Base-by-base conservation (phyloP, 768 basidiomycete genomes). In the Leccinum arenicola region DNA sequence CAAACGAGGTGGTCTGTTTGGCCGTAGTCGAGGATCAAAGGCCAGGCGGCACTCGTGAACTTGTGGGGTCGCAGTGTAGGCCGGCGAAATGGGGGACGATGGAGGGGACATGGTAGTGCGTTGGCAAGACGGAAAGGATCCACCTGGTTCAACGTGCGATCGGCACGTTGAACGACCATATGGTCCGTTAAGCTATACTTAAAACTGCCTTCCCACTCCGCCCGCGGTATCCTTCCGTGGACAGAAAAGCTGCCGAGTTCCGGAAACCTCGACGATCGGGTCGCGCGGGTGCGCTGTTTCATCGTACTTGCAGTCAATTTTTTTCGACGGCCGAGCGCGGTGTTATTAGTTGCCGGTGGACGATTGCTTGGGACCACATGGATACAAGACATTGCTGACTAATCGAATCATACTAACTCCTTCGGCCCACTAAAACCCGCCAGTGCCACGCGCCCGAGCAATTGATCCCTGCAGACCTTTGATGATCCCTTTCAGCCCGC, bases 31-130 rank as follows among this genome's bases (percentile, higher is more conserved):
- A 35, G 76, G 76, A 27, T 71, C 76, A 29, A 82, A 70, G 9
- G 84, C 80, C 52, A 87, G 66, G 4, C 80, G 80, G 58, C 78
- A 81, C 67, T 88, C 87, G 59, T 78, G 72, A 27, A 76, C 65
- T 25, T 77, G 79, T 1, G 86, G 86, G 61, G 84, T 78, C 11
- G 78, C 77, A 4, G 84, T 78, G 67, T 88, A 88, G n/a, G 73
- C 17, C 72, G 80, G 60, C 70, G 84, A 62, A 74, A 79, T 62
- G 65, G 75, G 49, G 64, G 71, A 66, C 70, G 62, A 50, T 50
- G 74, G 66, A n/a, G 76, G 75, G 33, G 81, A 82, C 86, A 88
- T 87, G 70, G 60, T 57, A 58, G 69, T 66, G 51, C 43, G 36
- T 61, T 60, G 60, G 25, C 55, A 70, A 72, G 62, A 35, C 43